Base-by-base conservation (phyloP, 2,329 filamentous ascomycete genomes). In the Cladosporium halotolerans region DNA sequence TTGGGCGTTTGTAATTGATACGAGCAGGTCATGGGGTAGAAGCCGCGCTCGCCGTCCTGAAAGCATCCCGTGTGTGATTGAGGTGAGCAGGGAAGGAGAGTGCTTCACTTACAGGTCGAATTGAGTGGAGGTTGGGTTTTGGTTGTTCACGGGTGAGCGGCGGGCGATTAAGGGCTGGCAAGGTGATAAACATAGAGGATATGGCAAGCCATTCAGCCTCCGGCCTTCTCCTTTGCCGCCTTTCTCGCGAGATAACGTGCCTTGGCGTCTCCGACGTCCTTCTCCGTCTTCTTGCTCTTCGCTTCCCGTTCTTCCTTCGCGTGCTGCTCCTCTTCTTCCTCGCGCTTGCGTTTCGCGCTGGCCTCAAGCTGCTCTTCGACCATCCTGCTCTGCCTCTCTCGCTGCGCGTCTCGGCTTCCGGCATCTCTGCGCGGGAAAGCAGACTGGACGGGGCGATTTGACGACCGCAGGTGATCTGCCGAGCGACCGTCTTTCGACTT, bases 211-310 rank as follows among this genome's bases (percentile, higher is more conserved):
- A 14, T 19, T 67, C 59, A 68, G 6, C 57, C 62, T 40, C 61
- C 60, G 10, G 58, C 63, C n/a, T 59, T 56, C 56, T 86, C 87
- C 1, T 84, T 85, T 54, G 87, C 86, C 63, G 75, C 78, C 73
- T 91, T 92, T 65, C 88, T 77, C 52, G 86, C 85, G 52, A 93
- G 74, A 68, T 91, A 93, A 60, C 88, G 77, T 71, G 91, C 88
- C 69, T 83, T 88, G 1, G 88, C 88, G 63, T 85, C 86, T 63
- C 80, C 85, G 57, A 92, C 86, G 47, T 92, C 88, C 14, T 76
- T 74, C 45, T 84, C 82, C 1, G 88, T 92, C 79, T 93, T 93
- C 63, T 82, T 79, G 61, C 84, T 87, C 79, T 92, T 93, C 34
- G 81, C 74, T 13, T 80, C 79, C 54, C 82, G 77, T 69, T 88